Evolutionary conservation across 108 stramenopile genomes (phyloP), one percentile per base, ranked within the genome.

Genomic region (Cyclostephanos invisitatus): DNA sequence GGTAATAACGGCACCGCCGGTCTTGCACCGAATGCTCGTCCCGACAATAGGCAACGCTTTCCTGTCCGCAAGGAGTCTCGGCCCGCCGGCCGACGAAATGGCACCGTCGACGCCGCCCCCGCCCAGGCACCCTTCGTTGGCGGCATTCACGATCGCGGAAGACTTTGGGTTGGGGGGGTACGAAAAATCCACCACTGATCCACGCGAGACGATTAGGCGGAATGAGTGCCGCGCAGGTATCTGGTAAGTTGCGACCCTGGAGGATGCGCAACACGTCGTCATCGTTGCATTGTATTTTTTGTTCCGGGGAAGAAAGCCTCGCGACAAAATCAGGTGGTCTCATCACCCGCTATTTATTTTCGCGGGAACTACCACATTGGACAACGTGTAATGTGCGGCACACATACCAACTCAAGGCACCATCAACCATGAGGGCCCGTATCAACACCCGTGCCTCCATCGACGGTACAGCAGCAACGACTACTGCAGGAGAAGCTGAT

Each of bases 31-130:
- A 6, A 88, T 42, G 21, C 62, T 59, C 12, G 44, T 10, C 44
- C n/a, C n/a, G 35, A 82, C 14, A 5, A 76, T 28, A 0, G 87
- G 91, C 6, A 95, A 64, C 3, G 68, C 78, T 48, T 63, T 29
- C 18, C 94, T 73, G 57, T 88, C 92, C 12, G 75, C 21, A 17
- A 47, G 42, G 46, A 95, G 80, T 6, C 49, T 67, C 8, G 55
- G 32, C 2, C 94, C 94, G 18, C 94, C 94, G 5, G 89, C 91
- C 11, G 60, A 32, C 28, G 64, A 65, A 40, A 95, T 91, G 17
- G 94, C 94, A n/a, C 91, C 91, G 75, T 95, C 94, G 11, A 95
- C 94, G 9, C 94, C 94, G 18, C 94, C 91, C 12, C 94, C 94
- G 44, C 91, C 90, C 3, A 93, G 66, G 67, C 94, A 93, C 59